Evolutionary conservation across 106 monocot species (phyloP).

Genomic region (Xerophyta viscosa): DNA sequence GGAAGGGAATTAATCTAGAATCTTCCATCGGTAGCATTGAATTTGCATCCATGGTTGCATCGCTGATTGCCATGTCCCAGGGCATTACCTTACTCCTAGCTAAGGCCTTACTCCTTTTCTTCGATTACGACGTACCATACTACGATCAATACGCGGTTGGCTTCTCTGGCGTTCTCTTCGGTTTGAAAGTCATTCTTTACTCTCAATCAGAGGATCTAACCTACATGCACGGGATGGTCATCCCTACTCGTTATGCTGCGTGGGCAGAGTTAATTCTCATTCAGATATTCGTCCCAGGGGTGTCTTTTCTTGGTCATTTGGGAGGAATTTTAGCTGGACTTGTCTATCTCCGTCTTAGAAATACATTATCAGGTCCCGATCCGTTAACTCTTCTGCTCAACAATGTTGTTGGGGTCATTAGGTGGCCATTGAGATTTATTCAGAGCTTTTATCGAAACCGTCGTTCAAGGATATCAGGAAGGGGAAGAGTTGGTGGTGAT

Average conservation of each 20-base stretch:
- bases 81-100: slow-evolving; percentile 76
- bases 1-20: slow-evolving; percentile 94
- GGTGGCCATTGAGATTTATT: slow-evolving; percentile 53
- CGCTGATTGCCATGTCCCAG: slow-evolving; percentile 73
- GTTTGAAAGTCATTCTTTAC: slow-evolving; percentile 76
- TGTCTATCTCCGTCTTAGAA: slow-evolving; percentile 49
- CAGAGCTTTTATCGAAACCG: slow-evolving; percentile 14
- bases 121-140: slow-evolving; percentile 57
- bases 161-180: slow-evolving; percentile 94
- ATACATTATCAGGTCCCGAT: slow-evolving; percentile 30
- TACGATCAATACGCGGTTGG: slow-evolving; percentile 68
- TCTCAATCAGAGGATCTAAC: slow-evolving; percentile 42
- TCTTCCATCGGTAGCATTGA: slow-evolving; percentile 71
- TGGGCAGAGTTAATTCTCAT: slow-evolving; percentile 89
- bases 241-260: slow-evolving; percentile 73
- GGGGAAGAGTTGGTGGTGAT: slow-evolving; percentile 48
- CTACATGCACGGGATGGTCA: slow-evolving; percentile 48
- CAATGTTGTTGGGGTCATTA: slow-evolving; percentile 16
- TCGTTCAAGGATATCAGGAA: slow-evolving; percentile 25
- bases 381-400: slow-evolving; percentile 42
- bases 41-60: slow-evolving; percentile 78
- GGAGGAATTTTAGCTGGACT: slow-evolving; percentile 91
- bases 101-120: slow-evolving; percentile 51
- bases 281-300: slow-evolving; percentile 70
- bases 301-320: slow-evolving; percentile 82